Evolutionary conservation across 2,329 filamentous ascomycete genomes (phyloP).

Genomic region (Verticillium albo-atrum): DNA sequence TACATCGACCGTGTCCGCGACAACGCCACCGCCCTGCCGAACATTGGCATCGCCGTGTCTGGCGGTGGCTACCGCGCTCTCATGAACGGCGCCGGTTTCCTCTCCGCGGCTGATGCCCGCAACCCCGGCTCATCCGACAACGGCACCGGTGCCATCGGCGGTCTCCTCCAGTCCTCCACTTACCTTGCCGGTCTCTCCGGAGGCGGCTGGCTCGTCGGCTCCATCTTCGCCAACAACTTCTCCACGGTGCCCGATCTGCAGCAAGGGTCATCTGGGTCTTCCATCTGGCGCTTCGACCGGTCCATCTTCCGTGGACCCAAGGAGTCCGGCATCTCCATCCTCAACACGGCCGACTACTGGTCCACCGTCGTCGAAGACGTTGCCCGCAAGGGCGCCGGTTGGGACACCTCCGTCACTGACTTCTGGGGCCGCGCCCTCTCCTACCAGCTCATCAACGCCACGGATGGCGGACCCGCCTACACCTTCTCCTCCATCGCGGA

Average conservation of each 20-base stretch:
- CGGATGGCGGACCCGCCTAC: conserved; percentile 67
- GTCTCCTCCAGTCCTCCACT: conserved; percentile 74
- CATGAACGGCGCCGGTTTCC: conserved; percentile 71
- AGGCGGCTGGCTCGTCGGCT: conserved; percentile 81
- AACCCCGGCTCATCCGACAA: conserved; percentile 54
- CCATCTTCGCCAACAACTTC: conserved; percentile 80
- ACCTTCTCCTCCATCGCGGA: conserved; percentile 71
- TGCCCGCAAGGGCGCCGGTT: conserved; percentile 33
- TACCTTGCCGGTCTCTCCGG: conserved; percentile 80
- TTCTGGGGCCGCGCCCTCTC: conserved; percentile 77
- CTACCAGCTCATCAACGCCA: conserved; percentile 76
- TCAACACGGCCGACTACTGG: conserved; percentile 30
- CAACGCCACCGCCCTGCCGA: conserved; percentile 54
- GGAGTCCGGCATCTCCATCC: conserved; percentile 24
- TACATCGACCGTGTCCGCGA: conserved; percentile 66
- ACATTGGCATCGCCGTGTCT: conserved; percentile 67
- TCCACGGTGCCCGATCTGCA: conserved; percentile 58
- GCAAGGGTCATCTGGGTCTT: conserved; percentile 28
- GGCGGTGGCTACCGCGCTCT: conserved; percentile 77
- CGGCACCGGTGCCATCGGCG: conserved; percentile 64
- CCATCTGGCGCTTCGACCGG: conserved; percentile 35
- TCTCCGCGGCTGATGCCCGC: conserved; percentile 75
- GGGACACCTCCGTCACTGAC: conserved; percentile 70
- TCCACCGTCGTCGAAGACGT: conserved; percentile 28
- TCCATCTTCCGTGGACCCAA: conserved; percentile 36